Conservation (phyloP, 345 rosid species). For the Cochlearia excelsa region DNA sequence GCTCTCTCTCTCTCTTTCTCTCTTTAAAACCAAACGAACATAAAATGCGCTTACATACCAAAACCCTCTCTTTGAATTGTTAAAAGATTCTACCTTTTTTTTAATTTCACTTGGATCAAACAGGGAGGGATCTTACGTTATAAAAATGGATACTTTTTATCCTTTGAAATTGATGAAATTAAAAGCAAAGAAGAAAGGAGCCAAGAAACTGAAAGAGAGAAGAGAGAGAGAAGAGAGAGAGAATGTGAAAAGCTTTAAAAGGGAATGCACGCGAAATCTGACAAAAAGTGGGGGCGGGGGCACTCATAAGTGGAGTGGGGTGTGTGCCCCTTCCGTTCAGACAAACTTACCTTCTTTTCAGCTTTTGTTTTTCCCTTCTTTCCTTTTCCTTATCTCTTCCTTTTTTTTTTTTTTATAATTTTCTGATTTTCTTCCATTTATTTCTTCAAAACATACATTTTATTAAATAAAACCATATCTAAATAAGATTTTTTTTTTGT, state of each 20-base stretch:
- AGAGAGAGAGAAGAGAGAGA: neutral
- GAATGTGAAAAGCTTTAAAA: neutral
- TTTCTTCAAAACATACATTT: no score
- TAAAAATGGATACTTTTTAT: slow-evolving; percentile 16
- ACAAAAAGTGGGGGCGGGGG: slow-evolving; percentile 17
- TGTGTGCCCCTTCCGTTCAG: slow-evolving; percentile 35
- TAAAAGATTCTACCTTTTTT: slow-evolving; percentile 21
- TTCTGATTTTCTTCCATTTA: neutral
- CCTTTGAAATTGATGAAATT: neutral
- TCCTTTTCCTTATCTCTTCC: slow-evolving; percentile 28
- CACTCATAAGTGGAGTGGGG: slow-evolving; percentile 11
- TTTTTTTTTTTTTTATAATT: neutral
- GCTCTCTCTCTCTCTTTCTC: neutral
- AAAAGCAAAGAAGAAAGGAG: neutral
- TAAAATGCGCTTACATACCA: slow-evolving; percentile 23
- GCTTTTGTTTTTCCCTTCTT: slow-evolving; percentile 34
- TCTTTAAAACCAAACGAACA: slow-evolving; percentile 38
- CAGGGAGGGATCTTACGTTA: slow-evolving; percentile 33
- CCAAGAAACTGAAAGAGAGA: slow-evolving; percentile 17
- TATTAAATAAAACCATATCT: no score
- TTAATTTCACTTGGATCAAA: slow-evolving; percentile 3
- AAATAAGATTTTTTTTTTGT: no score
- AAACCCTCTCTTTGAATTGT: slow-evolving; percentile 20
- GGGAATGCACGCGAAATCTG: slow-evolving; percentile 39
- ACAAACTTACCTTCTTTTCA: slow-evolving; percentile 43